phyloP scores from a whole-genome alignment of 2,329 filamentous ascomycete species.

The Monilinia laxa region DNA sequence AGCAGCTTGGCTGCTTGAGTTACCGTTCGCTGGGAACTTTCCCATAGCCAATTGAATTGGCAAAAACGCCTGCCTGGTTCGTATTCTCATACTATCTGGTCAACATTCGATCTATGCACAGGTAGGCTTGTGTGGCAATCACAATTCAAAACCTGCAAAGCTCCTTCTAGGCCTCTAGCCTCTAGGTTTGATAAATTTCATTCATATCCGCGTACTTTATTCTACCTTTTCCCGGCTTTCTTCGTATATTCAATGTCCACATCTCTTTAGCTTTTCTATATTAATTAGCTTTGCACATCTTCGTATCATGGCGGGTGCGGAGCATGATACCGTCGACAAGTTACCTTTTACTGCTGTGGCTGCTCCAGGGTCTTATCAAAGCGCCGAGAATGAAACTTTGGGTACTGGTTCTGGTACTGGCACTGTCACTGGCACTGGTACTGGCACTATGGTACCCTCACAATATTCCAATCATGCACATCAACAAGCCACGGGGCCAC shows the following conservation, averaged over 20 bases:
- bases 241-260: background rate
- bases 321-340: conserved; percentile 25
- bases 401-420: background rate
- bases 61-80: too few relatives aligned
- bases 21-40: too few relatives aligned
- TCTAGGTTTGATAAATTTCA: background rate
- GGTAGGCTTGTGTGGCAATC: too few relatives aligned
- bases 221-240: background rate
- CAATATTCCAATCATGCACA: background rate
- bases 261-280: background rate
- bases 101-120: too few relatives aligned
- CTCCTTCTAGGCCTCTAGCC: background rate
- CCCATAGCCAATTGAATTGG: too few relatives aligned
- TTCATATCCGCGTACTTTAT: background rate
- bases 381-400: conserved; percentile 29
- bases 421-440: background rate
- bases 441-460: background rate
- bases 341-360: conserved; percentile 34
- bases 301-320: conserved; percentile 12
- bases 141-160: too few relatives aligned
- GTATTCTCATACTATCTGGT: too few relatives aligned
- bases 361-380: conserved; percentile 27
- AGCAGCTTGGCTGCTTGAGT: background rate
- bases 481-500: conserved; percentile 25
- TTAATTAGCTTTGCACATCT: background rate